These are phyloP conservation scores for Nymphaea colorata DNA, from an alignment of 164 flowering plant genomes.

Conservation along the genomic window DNA sequence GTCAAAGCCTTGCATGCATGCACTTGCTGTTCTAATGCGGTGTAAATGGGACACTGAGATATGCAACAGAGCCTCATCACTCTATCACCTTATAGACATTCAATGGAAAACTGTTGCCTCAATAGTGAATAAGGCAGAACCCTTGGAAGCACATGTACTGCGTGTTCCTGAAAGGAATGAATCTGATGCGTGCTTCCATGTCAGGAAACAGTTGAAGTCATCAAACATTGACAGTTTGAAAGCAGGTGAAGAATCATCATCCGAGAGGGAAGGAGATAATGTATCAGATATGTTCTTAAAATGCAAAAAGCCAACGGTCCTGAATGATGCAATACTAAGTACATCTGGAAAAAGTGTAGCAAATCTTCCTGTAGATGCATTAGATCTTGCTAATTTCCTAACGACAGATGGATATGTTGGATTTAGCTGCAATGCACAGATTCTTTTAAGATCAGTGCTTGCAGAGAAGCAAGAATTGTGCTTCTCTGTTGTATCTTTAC, in stretches of 20 bases:
- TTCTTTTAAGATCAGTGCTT: conserved; percentile 64
- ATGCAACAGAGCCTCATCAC: conserved; percentile 65
- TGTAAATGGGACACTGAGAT: conserved; percentile 93
- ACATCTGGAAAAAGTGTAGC: conserved; percentile 35
- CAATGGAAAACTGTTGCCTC: conserved; percentile 91
- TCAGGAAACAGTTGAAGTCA: conserved; percentile 19
- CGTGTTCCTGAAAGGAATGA: conserved; percentile 45
- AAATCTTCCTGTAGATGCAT: conserved; percentile 66
- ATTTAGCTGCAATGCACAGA: conserved; percentile 62
- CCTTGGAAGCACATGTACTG: conserved; percentile 59
- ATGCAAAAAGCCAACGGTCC: conserved; percentile 22
- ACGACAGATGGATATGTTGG: conserved; percentile 85
- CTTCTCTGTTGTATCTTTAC: conserved; percentile 84
- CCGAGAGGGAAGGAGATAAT: conserved; percentile 8
- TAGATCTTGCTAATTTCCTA: conserved; percentile 88
- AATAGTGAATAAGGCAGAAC: conserved; percentile 83
- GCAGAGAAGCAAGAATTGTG: conserved; percentile 81
- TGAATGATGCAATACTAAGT: conserved; percentile 27
- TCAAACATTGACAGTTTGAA: conserved; percentile 19
- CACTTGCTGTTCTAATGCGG: conserved; percentile 61
- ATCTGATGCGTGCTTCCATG: conserved; percentile 15
- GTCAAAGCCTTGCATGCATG: conserved; percentile 87
- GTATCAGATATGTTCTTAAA: conserved; percentile 17
- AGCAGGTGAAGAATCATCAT: conserved; percentile 19
- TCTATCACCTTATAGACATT: conserved; percentile 78